Evolutionary conservation across 176 grass and related monocot species (phyloP).

Genomic region (Canna indica): DNA sequence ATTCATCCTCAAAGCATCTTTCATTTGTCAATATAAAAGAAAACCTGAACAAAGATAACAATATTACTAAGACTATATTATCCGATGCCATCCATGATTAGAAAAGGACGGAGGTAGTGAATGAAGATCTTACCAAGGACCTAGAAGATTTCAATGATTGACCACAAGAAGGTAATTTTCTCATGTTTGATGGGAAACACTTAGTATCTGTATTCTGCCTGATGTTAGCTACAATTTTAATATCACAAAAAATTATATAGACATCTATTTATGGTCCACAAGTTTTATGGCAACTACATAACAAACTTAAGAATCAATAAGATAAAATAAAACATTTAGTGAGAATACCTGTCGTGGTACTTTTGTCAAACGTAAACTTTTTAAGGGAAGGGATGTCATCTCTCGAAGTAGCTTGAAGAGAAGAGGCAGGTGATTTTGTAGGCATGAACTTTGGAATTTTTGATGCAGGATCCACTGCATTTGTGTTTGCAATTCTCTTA

Average conservation of each 20-base stretch:
- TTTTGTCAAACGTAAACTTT: conserved; percentile 29
- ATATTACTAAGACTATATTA: neutral
- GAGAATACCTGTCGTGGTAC: conserved; percentile 31
- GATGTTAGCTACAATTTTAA: conserved; percentile 33
- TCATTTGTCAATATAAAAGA: neutral
- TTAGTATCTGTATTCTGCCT: conserved; percentile 17
- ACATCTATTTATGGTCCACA: neutral
- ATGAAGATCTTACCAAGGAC: conserved; percentile 24
- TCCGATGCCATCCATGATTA: neutral
- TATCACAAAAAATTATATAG: neutral
- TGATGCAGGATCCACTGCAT: conserved; percentile 32
- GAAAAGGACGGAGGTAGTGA: neutral
- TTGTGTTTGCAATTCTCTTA: conserved; percentile 51
- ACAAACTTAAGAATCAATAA: neutral
- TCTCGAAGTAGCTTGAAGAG: conserved; percentile 22
- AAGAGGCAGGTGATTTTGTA: conserved; percentile 30
- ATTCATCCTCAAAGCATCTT: neutral
- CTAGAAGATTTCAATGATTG: conserved; percentile 32
- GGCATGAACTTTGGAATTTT: conserved; percentile 32
- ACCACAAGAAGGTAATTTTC: conserved; percentile 17
- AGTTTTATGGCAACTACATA: neutral
- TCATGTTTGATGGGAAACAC: conserved; percentile 24
- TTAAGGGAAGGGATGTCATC: conserved; percentile 27
- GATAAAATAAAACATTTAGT: neutral
- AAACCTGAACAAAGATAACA: neutral